Conservation (phyloP, 192 early-diverging fungal species). For the Paraglomus brasilianum region DNA sequence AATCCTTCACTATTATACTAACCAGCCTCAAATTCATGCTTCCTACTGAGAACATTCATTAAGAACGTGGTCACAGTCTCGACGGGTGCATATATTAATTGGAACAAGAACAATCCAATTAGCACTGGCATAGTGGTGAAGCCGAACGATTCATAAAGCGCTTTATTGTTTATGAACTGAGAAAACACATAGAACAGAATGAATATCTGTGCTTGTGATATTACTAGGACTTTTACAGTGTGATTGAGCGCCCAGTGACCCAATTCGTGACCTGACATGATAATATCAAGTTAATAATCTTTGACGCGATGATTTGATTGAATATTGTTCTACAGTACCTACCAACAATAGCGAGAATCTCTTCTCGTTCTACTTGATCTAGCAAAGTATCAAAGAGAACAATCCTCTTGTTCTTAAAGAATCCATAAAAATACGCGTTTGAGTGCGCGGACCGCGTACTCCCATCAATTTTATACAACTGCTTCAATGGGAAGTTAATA, state of each 20-base stretch:
- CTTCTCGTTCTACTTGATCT: conserved; percentile 76
- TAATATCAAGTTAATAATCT: neutral
- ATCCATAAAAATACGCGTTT: conserved; percentile 96
- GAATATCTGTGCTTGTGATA: conserved; percentile 77
- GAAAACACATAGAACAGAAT: conserved; percentile 74
- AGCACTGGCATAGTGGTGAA: conserved; percentile 73
- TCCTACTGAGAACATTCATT: conserved; percentile 76
- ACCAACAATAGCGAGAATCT: conserved; percentile 93
- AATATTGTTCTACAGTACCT: conserved; percentile 27
- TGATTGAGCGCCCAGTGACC: conserved; percentile 94
- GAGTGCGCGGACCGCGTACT: conserved; percentile 88
- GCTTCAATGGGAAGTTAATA: conserved; percentile 87
- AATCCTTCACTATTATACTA: conserved; percentile 23
- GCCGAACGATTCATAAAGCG: conserved; percentile 87
- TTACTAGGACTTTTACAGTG: conserved; percentile 69
- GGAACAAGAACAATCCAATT: conserved; percentile 91
- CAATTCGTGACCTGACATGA: conserved; percentile 79
- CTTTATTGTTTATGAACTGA: conserved; percentile 66
- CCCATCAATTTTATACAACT: conserved; percentile 95
- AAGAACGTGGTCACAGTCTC: conserved; percentile 74
- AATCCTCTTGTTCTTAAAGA: conserved; percentile 96
- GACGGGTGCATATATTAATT: conserved; percentile 79
- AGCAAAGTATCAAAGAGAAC: conserved; percentile 93
- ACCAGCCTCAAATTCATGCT: conserved; percentile 89
- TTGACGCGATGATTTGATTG: neutral